Evolutionary conservation across 805 yeast genomes (phyloP).

Genomic region (Lachancea meyersii): DNA sequence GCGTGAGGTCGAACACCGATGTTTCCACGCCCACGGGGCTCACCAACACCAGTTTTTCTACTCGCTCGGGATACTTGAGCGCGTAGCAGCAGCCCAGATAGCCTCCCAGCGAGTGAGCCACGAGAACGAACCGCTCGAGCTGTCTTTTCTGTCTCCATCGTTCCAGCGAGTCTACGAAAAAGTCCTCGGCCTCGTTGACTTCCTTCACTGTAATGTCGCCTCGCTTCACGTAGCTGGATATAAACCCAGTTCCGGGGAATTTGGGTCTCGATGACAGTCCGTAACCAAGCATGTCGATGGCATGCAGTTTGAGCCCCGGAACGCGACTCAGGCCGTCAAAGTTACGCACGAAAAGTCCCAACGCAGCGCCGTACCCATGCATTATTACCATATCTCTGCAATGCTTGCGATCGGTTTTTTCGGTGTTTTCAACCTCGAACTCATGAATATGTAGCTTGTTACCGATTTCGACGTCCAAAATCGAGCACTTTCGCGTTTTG

Average conservation of each 20-base stretch:
- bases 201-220: constrained; percentile 22
- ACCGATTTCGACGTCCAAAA: constrained; percentile 52
- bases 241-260: constrained; percentile 52
- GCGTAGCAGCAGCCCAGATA: constrained; percentile 58
- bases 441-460: constrained; percentile 57
- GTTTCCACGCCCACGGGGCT: constrained; percentile 74
- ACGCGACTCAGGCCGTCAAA: constrained; percentile 43
- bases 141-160: constrained; percentile 46
- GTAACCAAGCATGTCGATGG: constrained; percentile 83
- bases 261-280: constrained; percentile 82
- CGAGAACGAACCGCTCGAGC: constrained; percentile 47
- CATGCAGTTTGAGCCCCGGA: constrained; percentile 66
- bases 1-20: constrained; percentile 33
- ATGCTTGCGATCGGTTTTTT: constrained; percentile 60
- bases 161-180: constrained; percentile 46
- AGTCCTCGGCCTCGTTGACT: constrained; percentile 29
- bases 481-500: constrained; percentile 39
- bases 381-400: constrained; percentile 61
- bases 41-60: constrained; percentile 48
- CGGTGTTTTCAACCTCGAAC: constrained; percentile 53
- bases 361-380: constrained; percentile 95
- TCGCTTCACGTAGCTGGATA: constrained; percentile 52
- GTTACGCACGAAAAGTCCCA: constrained; percentile 78
- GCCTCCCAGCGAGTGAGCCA: constrained; percentile 73
- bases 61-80: constrained; percentile 45